Base-by-base conservation (phyloP, 1,284 basidiomycete genomes). In the Stygiomarasmius scandens region DNA sequence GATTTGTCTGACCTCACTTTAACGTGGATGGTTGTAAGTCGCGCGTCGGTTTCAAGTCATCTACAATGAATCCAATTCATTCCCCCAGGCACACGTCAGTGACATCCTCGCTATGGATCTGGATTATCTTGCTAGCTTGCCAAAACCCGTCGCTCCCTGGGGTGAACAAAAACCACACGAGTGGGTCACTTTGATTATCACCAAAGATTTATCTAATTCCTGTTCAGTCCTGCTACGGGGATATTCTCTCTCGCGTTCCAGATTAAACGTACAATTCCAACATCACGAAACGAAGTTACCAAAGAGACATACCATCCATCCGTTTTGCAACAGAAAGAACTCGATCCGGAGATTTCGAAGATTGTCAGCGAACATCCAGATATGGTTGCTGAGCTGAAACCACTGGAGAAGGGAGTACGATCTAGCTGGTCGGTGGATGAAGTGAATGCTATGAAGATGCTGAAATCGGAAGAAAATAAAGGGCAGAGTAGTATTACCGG, bases 1-100 rank as follows among this genome's bases (percentile, higher is more conserved):
- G 88, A 90, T 62, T 67, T 90, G n/a, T 77, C 87, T 0, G 85
- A 89, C 64, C 49, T 89, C 34, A 78, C 85, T 4, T 71, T 90
- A 43, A 74, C 74, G 44, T 90, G 88, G 88, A 88, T 90, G 84
- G 77, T 78, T 52, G 85, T 87, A 62, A 44, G 80, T 68, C 54
- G 38, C 48, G 44, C 25, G 38, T 12, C 14, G 36, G 54, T 43
- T 14, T 14, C 25, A 53, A 43, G 50, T 38, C 50, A 20, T 19
- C 9, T 25, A 22, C 29, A 20, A n/a, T 46, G 29, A 48, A 23
- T 29, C 34, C 16, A 36, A 25, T n/a, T n/a, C n/a, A 16, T 24
- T 32, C 52, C 22, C 49, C 20, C 56, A 87, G 85, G 79, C 84
- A 3, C 80, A 87, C 56, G 68, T 89, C 41, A 74, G 72, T 38